These are phyloP conservation scores for Nakazawaea sp. DNA, from an alignment of 805 yeast genomes.

Conservation along the genomic window DNA sequence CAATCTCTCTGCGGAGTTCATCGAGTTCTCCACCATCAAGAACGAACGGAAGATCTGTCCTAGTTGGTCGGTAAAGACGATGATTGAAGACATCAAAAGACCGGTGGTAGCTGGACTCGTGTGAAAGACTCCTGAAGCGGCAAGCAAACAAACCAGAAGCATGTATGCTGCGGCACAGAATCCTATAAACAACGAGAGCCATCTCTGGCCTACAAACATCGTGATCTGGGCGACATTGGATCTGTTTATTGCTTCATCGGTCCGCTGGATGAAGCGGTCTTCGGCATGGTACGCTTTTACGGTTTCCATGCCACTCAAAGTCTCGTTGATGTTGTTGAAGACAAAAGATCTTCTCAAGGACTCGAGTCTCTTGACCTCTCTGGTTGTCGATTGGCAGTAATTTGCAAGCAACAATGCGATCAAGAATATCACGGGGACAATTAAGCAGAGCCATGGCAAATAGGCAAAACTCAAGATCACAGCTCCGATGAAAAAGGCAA, in stretches of 20 bases:
- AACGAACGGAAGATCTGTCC: slow-evolving; percentile 53
- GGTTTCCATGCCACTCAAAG: slow-evolving; percentile 56
- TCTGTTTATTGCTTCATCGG: slow-evolving; percentile 39
- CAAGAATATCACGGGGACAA: slow-evolving; percentile 43
- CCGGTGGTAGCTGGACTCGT: slow-evolving; percentile 64
- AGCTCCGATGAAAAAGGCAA: slow-evolving; percentile 53
- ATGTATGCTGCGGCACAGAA: slow-evolving; percentile 42
- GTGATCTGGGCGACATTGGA: slow-evolving; percentile 65
- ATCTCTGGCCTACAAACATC: slow-evolving; percentile 60
- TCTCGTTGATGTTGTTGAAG: slow-evolving; percentile 64
- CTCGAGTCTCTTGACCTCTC: slow-evolving; percentile 73
- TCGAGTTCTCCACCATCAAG: slow-evolving; percentile 67
- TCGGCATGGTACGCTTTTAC: slow-evolving; percentile 51
- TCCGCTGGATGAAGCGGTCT: slow-evolving; percentile 38
- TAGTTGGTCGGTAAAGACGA: slow-evolving; percentile 47
- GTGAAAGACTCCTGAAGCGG: slow-evolving; percentile 52
- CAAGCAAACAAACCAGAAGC: slow-evolving; percentile 47
- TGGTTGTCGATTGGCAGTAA: slow-evolving; percentile 61
- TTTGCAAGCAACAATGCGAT: slow-evolving; percentile 37
- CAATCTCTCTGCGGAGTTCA: slow-evolving; percentile 72
- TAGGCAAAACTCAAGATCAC: slow-evolving; percentile 60
- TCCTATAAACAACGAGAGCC: slow-evolving; percentile 62
- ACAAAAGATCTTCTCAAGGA: slow-evolving; percentile 64
- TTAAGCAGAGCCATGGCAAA: slow-evolving; percentile 68
- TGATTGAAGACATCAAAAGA: slow-evolving; percentile 54